Base-by-base conservation (phyloP, 2,329 filamentous ascomycete genomes). In the Ophiostoma ips region DNA sequence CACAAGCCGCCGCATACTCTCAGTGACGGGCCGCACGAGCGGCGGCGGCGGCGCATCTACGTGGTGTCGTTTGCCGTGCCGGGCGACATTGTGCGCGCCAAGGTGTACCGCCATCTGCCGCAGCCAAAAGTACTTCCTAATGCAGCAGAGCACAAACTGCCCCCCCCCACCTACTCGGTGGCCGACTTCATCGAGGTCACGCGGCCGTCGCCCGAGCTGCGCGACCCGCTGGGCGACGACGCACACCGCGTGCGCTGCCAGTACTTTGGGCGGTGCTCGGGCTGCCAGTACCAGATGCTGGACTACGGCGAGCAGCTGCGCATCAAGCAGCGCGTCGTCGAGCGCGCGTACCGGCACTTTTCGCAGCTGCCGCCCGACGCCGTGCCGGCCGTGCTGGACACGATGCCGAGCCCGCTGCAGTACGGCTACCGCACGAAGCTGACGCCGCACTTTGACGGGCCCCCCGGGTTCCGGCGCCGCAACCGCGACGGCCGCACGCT, bases 211-310 rank as follows among this genome's bases (percentile, higher is more conserved):
- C 43, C 51, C 9, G 45, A 50, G 49, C 55, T 57, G 51, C 55
- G 55, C 16, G 55, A 51, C 30, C 74, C 80, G 1, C 71, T 83
- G 50, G 83, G 92, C 59, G 83, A 95, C 59, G 83, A 95, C 59
- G 84, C 92, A 59, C 72, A 74, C 35, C 78, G 85, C 19, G 75
- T 94, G 58, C 74, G 74, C 51, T 98, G 92, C 70, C 75, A 78
- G 58, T 96, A 98, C 71, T 98, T 98, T 62, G 71, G 79, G 37
- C 76, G 73, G 50, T 98, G 92, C 66, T 86, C 84, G 10, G 92
- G 92, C 31, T 98, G 92, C 63, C 92, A 98, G 67, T 89, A 96
- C 65, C 92, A 98, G 69, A 95, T 96, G 87, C 77, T 98, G 55
- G 79, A 87, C 50, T 96, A 96, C 64, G 67, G 75, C 30, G 84